Base-by-base conservation (phyloP, 2,329 filamentous ascomycete species). In the Cytospora chrysosperma region DNA sequence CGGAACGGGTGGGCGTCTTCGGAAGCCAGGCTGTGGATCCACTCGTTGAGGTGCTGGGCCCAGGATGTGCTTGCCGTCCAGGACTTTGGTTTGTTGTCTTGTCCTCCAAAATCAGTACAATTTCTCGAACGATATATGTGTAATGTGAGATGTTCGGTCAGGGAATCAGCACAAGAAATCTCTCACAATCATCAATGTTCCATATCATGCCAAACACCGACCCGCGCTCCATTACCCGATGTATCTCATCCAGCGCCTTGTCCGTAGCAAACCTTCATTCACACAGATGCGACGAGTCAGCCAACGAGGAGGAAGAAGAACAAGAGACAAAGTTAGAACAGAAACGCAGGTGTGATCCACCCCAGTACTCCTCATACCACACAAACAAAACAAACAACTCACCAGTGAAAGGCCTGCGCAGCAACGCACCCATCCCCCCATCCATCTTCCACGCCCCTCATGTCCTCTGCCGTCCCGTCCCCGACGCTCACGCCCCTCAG, bases 171-270 rank as follows among this genome's bases (percentile, higher is more conserved):
- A 1, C 21, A 1, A 17, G 10, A 12, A 15, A 6, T 24, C 8
- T 24, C 37, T 56, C 61, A 76, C 88, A 91, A 67, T 90, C 86
- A 72, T 91, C 88, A 64, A 88, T 78, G 69, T 91, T 92, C 89
- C 90, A 92, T 59, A 92, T 87, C 72, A 90, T 74, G 17, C 86
- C 89, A 30, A 92, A 78, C 30, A 79, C 79, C 8, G 83, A 83
- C 8, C 81, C 82, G 0, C 85, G 85, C 69, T 82, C 83, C 55
- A 92, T 75, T 0, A 89, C 82, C 54, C 88, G 83, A 68, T 86
- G 82, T n/a, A 92, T 88, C 69, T 91, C 88, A 53, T 78, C 74
- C 30, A 93, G 75, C 0, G 88, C 78, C 40, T 84, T 80, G 50
- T 81, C 75, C 59, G 82, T 89, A 47, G 88, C 85, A 75, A 92